Conservation (phyloP, 2,329 filamentous ascomycete genomes). For the Botrytis cinerea region DNA sequence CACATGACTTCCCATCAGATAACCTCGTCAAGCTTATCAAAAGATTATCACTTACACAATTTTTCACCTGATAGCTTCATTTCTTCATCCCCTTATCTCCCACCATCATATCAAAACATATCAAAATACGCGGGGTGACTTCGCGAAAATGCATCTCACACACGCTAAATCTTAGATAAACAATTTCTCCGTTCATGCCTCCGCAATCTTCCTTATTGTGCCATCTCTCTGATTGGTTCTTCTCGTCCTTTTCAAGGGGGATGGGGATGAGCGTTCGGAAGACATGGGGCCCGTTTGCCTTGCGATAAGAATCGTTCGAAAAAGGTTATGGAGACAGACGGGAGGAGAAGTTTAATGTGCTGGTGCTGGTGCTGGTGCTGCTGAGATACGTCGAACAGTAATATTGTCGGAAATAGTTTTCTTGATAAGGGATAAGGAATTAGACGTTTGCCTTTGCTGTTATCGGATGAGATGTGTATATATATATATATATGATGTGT, state of each 20-base stretch:
- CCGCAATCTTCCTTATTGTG: background rate
- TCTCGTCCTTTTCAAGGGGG: background rate
- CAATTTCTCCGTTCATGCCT: background rate
- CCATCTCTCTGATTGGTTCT: background rate
- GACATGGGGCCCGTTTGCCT: background rate
- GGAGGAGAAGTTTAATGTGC: background rate
- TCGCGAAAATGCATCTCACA: background rate
- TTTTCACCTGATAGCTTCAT: slow-evolving; percentile 18
- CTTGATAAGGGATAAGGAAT: slow-evolving; percentile 10
- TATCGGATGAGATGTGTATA: background rate
- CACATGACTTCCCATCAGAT: background rate
- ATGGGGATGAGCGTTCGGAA: background rate
- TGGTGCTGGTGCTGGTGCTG: background rate
- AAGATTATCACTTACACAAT: slow-evolving; percentile 4
- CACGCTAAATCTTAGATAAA: background rate
- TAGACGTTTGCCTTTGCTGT: background rate
- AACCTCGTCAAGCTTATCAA: background rate
- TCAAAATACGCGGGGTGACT: slow-evolving; percentile 8
- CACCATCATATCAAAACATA: background rate
- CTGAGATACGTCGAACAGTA: background rate
- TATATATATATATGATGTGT: background rate
- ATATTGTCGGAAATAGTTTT: background rate
- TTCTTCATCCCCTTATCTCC: slow-evolving; percentile 1
- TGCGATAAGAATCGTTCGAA: slow-evolving; percentile 7
- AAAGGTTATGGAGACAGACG: background rate